These are phyloP conservation scores for Cytospora piceae DNA, from an alignment of 2,329 filamentous ascomycete species.

Conservation along the genomic window DNA sequence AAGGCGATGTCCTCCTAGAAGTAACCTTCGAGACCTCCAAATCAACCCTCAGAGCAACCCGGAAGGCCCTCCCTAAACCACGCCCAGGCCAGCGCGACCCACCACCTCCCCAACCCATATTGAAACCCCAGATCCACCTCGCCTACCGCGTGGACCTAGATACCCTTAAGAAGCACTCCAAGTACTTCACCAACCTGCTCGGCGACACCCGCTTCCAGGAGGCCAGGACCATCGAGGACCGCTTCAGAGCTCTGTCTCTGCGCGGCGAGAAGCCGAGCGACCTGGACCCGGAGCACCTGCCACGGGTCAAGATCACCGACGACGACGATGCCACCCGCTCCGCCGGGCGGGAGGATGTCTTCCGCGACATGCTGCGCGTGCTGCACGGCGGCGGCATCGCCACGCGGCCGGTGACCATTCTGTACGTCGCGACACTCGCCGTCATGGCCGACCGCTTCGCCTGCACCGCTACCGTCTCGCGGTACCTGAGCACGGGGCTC, in stretches of 20 bases:
- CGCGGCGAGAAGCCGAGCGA: slow-evolving; percentile 53
- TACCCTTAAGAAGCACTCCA: slow-evolving; percentile 62
- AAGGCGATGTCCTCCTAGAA: slow-evolving; percentile 68
- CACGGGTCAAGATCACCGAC: slow-evolving; percentile 65
- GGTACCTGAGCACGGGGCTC: slow-evolving; percentile 53
- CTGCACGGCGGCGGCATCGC: slow-evolving; percentile 60
- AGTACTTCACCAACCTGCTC: slow-evolving; percentile 71
- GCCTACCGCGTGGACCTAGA: slow-evolving; percentile 65
- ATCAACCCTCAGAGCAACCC: slow-evolving; percentile 51
- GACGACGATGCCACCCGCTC: slow-evolving; percentile 69
- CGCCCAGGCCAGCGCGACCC: slow-evolving; percentile 33
- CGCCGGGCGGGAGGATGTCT: slow-evolving; percentile 62
- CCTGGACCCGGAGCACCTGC: slow-evolving; percentile 57
- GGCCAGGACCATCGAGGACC: slow-evolving; percentile 56
- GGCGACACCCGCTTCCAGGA: slow-evolving; percentile 67
- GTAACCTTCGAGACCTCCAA: slow-evolving; percentile 66
- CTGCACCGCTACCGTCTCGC: slow-evolving; percentile 59
- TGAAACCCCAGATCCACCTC: slow-evolving; percentile 45
- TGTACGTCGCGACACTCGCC: slow-evolving; percentile 68
- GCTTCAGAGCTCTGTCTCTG: slow-evolving; percentile 54
- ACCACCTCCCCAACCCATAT: slow-evolving; percentile 35
- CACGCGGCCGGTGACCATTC: slow-evolving; percentile 55
- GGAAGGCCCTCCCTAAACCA: slow-evolving; percentile 43
- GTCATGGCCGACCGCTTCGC: slow-evolving; percentile 76
- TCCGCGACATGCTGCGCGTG: slow-evolving; percentile 69